Conservation (phyloP, 2,329 filamentous ascomycete species). For the Shiraia bambusicola region DNA sequence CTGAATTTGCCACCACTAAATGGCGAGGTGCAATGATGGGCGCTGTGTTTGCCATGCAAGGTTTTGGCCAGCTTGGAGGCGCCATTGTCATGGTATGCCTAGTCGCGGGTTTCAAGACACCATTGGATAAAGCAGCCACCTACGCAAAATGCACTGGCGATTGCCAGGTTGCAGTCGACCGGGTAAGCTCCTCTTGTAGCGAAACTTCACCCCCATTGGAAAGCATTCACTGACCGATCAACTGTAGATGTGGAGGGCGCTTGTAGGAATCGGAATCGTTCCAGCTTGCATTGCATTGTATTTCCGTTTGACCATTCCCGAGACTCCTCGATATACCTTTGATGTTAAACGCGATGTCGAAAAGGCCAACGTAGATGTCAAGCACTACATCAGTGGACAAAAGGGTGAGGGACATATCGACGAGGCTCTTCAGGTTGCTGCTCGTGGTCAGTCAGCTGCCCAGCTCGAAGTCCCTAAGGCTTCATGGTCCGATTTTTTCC, state of each 20-base stretch:
- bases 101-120: conserved; percentile 34
- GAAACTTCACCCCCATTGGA: too few species aligned
- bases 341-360: conserved; percentile 45
- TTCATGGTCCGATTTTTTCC: conserved; percentile 69
- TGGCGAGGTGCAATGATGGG: conserved; percentile 47
- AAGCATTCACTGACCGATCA: too few species aligned
- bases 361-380: conserved; percentile 67
- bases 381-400: conserved; percentile 71
- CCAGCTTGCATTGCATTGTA: conserved; percentile 47
- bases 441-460: conserved; percentile 56
- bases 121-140: conserved; percentile 17
- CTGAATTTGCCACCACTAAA: conserved; percentile 47
- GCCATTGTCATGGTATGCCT: conserved; percentile 41
- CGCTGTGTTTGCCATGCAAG: conserved; percentile 49
- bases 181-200: too few species aligned
- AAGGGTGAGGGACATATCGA: conserved; percentile 63
- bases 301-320: conserved; percentile 47
- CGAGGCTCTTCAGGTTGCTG: conserved; percentile 63
- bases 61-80: conserved; percentile 45
- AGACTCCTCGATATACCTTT: conserved; percentile 47
- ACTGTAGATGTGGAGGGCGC: conserved; percentile 47
- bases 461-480: conserved; percentile 68
- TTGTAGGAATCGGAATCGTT: conserved; percentile 46
- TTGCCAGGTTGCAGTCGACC: conserved; percentile 41
- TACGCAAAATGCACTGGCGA: conserved; percentile 33